Evolutionary conservation across 495 filamentous ascomycete species (phyloP).

Genomic region (Antarctomyces pellizariae): DNA sequence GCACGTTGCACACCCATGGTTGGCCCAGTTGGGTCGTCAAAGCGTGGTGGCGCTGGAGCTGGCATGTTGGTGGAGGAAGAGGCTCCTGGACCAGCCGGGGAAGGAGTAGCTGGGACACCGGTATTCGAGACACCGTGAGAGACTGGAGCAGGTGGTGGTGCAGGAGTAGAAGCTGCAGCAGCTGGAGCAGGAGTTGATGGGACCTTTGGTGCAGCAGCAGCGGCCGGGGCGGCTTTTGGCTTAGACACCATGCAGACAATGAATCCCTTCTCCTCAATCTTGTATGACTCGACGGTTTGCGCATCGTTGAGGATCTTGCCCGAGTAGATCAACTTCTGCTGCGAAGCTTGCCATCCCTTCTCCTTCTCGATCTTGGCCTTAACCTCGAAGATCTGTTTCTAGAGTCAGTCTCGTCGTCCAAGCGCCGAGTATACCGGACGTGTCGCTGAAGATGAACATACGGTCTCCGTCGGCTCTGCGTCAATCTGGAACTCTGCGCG

Average conservation of each 20-base stretch:
- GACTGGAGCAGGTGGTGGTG: conserved; percentile 32
- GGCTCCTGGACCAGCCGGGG: conserved; percentile 22
- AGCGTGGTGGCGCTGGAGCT: conserved; percentile 19
- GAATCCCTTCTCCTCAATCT: conserved; percentile 97
- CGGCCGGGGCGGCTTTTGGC: conserved; percentile 46
- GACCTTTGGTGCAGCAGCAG: conserved; percentile 28
- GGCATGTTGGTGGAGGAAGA: conserved; percentile 18
- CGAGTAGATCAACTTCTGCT: conserved; percentile 91
- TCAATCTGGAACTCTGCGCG: conserved; percentile 93
- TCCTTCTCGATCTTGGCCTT: conserved; percentile 76
- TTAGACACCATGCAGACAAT: conserved; percentile 90
- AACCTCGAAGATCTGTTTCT: conserved; percentile 51
- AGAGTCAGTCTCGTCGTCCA: conserved; percentile 14
- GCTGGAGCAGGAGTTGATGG: conserved; percentile 50
- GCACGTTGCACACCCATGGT: conserved; percentile 64
- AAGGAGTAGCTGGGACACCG: conserved; percentile 39
- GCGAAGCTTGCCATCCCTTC: conserved; percentile 74
- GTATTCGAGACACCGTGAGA: conserved; percentile 19
- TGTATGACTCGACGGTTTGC: conserved; percentile 84
- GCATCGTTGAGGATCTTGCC: conserved; percentile 96
- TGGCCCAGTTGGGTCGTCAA: conserved; percentile 58
- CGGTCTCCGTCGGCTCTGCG: conserved; percentile 75
- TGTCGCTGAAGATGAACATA: conserved; percentile 23
- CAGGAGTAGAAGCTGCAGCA: conserved; percentile 29
- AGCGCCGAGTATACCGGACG: conserved; percentile 1